A percentile compares a stretch with the other conserved stretches of the same genome.
Evolutionary conservation across 1,139 yeast species (phyloP).

Genomic region (Candida gigantensis): DNA sequence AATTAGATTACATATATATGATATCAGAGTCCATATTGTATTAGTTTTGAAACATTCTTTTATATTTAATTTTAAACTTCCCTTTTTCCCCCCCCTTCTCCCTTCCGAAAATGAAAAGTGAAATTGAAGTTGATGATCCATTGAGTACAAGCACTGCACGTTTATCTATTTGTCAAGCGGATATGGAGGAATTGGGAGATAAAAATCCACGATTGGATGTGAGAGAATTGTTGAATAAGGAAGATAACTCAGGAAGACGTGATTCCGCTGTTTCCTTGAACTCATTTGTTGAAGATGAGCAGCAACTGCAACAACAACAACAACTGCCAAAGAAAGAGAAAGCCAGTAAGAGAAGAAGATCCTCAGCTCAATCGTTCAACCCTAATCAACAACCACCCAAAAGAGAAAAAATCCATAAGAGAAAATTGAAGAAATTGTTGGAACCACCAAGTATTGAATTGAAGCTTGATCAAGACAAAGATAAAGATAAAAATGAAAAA

Average conservation of each 20-base stretch:
- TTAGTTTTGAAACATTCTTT: no score
- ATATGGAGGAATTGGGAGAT: slow-evolving; percentile 17
- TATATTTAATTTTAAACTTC: no score
- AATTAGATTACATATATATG: no score
- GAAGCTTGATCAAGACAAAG: slow-evolving; percentile 3
- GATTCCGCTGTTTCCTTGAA: slow-evolving; percentile 30
- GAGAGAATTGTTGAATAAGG: slow-evolving; percentile 16
- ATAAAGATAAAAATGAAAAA: no score
- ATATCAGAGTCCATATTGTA: no score
- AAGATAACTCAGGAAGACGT: slow-evolving; percentile 15
- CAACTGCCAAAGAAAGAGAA: slow-evolving; percentile 1
- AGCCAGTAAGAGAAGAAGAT: slow-evolving; percentile 40
- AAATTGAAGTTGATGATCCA: slow-evolving; percentile 19
- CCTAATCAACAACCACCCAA: slow-evolving; percentile 14
- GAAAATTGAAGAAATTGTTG: slow-evolving; percentile 34
- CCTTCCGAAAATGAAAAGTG: slow-evolving; percentile 3
- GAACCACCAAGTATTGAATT: slow-evolving; percentile 30
- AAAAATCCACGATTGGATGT: slow-evolving; percentile 22
- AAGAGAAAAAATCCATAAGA: slow-evolving; percentile 30
- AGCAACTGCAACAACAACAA: slow-evolving; percentile 3
- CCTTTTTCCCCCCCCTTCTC: no score
- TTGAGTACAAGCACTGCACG: slow-evolving; percentile 27
- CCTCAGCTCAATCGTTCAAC: slow-evolving; percentile 31
- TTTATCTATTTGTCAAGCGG: slow-evolving; percentile 27
- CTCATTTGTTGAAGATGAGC: slow-evolving; percentile 22